Evolutionary conservation across 2,329 filamentous ascomycete species (phyloP).

Genomic region (Beauveria australis): DNA sequence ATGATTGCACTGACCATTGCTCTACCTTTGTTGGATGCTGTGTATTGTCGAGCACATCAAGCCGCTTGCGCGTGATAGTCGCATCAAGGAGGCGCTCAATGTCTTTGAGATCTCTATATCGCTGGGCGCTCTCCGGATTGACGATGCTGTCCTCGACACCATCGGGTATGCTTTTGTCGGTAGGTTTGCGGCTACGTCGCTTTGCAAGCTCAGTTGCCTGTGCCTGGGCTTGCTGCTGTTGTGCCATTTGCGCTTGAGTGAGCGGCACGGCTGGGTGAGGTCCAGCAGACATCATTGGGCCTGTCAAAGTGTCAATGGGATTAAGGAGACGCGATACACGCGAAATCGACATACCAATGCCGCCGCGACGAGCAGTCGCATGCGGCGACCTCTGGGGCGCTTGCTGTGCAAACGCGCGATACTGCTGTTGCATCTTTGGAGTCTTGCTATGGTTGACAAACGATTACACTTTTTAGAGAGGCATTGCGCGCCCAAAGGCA

Average conservation of each 20-base stretch:
- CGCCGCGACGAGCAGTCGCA: constrained; percentile 40
- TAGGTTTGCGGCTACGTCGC: constrained; percentile 79
- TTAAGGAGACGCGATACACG: background rate
- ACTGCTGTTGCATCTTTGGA: constrained; percentile 44
- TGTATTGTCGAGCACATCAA: constrained; percentile 80
- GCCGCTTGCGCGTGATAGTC: constrained; percentile 84
- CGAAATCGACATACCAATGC: constrained; percentile 37
- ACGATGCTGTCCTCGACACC: constrained; percentile 76
- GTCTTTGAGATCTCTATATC: constrained; percentile 78
- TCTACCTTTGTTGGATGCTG: constrained; percentile 62
- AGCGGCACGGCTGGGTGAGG: constrained; percentile 43
- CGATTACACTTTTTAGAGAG: too few species aligned
- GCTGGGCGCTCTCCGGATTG: constrained; percentile 64
- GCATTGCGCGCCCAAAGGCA: too few species aligned
- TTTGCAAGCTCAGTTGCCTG: constrained; percentile 61
- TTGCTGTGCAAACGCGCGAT: constrained; percentile 43
- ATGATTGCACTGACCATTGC: background rate
- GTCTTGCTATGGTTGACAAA: constrained; percentile 5
- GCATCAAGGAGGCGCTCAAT: constrained; percentile 84
- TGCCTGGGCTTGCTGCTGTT: constrained; percentile 43
- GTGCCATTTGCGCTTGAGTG: constrained; percentile 44
- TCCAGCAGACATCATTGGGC: constrained; percentile 48
- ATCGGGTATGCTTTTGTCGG: constrained; percentile 90
- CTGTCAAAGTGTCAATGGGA: constrained; percentile 24
- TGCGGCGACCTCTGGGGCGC: constrained; percentile 42